Conservation (phyloP, 495 filamentous ascomycete species). For the Xylaria sp. region DNA sequence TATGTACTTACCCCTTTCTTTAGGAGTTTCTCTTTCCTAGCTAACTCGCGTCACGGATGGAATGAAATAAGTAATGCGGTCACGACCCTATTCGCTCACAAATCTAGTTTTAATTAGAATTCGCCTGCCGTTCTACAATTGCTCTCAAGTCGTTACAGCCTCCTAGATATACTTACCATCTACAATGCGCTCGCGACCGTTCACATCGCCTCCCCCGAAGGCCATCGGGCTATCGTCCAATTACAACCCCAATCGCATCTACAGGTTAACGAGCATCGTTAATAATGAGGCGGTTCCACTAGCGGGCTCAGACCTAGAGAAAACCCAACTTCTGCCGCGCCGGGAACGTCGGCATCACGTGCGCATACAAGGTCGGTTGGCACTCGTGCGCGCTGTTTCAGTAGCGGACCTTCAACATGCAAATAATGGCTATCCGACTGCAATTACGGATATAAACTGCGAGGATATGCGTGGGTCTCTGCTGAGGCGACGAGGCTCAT, state of each 20-base stretch:
- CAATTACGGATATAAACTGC: neutral
- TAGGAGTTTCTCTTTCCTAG: neutral
- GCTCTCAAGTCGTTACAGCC: neutral
- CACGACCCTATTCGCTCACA: neutral
- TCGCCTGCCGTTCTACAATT: neutral
- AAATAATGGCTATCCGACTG: constrained; percentile 23
- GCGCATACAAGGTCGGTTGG: constrained; percentile 46
- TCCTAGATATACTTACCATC: neutral
- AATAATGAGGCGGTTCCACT: neutral
- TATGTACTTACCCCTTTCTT: neutral
- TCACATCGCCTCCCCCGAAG: neutral
- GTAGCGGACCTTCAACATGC: constrained; percentile 32
- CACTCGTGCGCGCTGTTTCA: constrained; percentile 43
- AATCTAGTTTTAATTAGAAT: neutral
- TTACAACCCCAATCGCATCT: neutral
- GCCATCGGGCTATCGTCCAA: neutral
- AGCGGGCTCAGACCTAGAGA: constrained; percentile 43
- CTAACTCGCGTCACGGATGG: neutral
- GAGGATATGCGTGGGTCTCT: neutral
- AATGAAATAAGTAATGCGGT: neutral
- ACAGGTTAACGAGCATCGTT: neutral
- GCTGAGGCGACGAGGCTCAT: constrained; percentile 27
- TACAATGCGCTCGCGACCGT: neutral
- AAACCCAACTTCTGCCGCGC: constrained; percentile 46
- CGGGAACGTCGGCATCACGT: constrained; percentile 41